These are phyloP conservation scores for Carex littledalei DNA, from an alignment of 176 grass and related monocot genomes.

Conservation along the genomic window DNA sequence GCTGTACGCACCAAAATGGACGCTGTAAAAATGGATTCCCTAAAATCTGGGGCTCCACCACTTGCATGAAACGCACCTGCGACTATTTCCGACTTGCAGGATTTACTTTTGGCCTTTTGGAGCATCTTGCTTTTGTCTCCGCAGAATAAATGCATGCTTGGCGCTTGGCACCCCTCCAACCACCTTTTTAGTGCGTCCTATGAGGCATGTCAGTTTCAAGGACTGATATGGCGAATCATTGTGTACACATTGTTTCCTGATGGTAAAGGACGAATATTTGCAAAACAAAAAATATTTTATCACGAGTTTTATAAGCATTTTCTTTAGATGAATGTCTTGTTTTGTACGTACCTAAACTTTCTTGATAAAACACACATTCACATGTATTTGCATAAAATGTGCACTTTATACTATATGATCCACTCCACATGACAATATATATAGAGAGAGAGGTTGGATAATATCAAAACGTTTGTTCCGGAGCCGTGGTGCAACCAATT, in stretches of 20 bases:
- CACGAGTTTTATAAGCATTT: not conserved
- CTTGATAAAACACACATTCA: not conserved
- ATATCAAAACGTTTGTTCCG: no score
- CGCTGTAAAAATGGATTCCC: no score
- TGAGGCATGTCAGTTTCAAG: conserved; percentile 9
- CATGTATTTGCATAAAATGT: not conserved
- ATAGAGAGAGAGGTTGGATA: no score
- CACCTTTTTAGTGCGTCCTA: not conserved
- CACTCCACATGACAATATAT: not conserved
- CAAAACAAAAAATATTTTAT: no score
- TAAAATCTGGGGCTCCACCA: not conserved
- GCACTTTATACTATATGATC: not conserved
- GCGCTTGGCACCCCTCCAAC: not conserved
- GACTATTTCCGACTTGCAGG: not conserved
- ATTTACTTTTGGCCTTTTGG: not conserved
- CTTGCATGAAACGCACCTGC: conserved; percentile 4
- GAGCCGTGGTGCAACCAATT: no score
- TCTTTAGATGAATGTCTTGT: not conserved
- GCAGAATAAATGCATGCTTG: conserved; percentile 8
- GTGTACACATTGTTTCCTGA: not conserved
- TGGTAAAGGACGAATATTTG: not conserved
- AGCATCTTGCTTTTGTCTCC: not conserved
- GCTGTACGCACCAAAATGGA: no score
- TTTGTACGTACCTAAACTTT: not conserved
- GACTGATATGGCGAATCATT: not conserved